A percentile compares a stretch with the other conserved stretches of the same genome.
Conservation (phyloP, 805 yeast species). For the Candida peoriensis region DNA sequence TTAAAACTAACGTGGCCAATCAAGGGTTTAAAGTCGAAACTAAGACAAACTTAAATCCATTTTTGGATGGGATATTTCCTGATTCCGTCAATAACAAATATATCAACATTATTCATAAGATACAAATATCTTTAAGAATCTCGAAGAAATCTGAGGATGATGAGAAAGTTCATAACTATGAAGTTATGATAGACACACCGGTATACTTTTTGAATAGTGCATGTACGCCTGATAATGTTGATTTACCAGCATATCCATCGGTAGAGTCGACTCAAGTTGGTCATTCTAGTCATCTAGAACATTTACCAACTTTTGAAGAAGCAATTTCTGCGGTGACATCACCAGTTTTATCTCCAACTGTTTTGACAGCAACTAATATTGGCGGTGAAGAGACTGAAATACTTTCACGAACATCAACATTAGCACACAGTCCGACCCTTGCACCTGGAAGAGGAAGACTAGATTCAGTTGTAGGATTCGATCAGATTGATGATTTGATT, state of each 20-base stretch:
- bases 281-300: too few relatives aligned
- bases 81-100: conserved; percentile 58
- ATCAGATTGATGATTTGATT: conserved; percentile 20
- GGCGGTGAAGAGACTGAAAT: conserved; percentile 18
- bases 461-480: conserved; percentile 7
- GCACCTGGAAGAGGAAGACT: background rate
- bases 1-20: conserved; percentile 10
- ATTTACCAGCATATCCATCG: conserved; percentile 31
- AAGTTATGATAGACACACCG: conserved; percentile 77
- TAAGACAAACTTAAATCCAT: conserved; percentile 9
- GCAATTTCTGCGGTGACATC: conserved; percentile 46
- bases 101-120: conserved; percentile 57
- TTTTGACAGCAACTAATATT: conserved; percentile 9
- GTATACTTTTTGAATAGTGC: conserved; percentile 45
- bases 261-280: conserved; percentile 6
- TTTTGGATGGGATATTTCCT: conserved; percentile 31
- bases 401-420: conserved; percentile 19
- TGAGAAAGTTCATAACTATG: conserved; percentile 62
- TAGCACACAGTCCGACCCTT: conserved; percentile 9
- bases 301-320: conserved; percentile 61
- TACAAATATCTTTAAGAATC: conserved; percentile 67
- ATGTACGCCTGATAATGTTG: conserved; percentile 33
- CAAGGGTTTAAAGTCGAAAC: conserved; percentile 10
- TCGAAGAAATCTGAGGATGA: conserved; percentile 47
- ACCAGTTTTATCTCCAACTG: conserved; percentile 13